phyloP scores from a whole-genome alignment of 2,329 filamentous ascomycete species.

The Fusarium sp. region DNA sequence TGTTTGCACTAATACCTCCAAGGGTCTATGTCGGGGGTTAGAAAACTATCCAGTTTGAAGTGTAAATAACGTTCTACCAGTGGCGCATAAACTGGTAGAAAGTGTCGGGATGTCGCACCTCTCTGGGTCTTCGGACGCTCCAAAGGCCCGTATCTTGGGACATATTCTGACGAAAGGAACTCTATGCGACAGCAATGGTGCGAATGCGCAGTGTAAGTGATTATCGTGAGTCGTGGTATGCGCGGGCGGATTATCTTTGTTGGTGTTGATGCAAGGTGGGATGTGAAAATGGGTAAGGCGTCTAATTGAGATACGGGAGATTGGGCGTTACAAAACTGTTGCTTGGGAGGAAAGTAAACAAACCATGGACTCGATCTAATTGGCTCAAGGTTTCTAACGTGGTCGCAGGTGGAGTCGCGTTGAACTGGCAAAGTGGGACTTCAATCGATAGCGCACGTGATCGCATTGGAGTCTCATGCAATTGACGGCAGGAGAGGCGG shows the following conservation, averaged over 20 bases:
- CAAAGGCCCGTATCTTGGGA: slow-evolving; percentile 89
- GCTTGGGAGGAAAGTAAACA: slow-evolving; percentile 59
- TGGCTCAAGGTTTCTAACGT: slow-evolving; percentile 32
- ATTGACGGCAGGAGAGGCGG: not conserved
- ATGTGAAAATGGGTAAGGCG: slow-evolving; percentile 35
- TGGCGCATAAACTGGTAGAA: slow-evolving; percentile 34
- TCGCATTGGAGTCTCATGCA: slow-evolving; percentile 1
- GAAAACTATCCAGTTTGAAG: slow-evolving; percentile 1
- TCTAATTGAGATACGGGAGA: slow-evolving; percentile 27
- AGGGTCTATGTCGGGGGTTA: slow-evolving; percentile 73
- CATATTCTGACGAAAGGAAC: slow-evolving; percentile 62
- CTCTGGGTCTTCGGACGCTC: slow-evolving; percentile 90
- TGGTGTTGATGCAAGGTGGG: slow-evolving; percentile 37
- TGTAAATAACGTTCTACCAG: slow-evolving; percentile 1
- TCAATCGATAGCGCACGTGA: slow-evolving; percentile 26
- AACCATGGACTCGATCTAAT: slow-evolving; percentile 45
- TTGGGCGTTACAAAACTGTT: slow-evolving; percentile 48
- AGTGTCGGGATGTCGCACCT: slow-evolving; percentile 64
- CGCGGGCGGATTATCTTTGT: slow-evolving; percentile 6
- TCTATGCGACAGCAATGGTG: slow-evolving; percentile 32
- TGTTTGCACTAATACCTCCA: slow-evolving; percentile 83
- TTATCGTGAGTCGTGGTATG: slow-evolving; percentile 2
- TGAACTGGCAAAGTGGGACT: slow-evolving; percentile 25
- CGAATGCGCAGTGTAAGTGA: slow-evolving; percentile 22
- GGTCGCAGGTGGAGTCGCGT: slow-evolving; percentile 19